Conservation (phyloP, 805 yeast genomes). For the Kodamaea kaohsiungensis region DNA sequence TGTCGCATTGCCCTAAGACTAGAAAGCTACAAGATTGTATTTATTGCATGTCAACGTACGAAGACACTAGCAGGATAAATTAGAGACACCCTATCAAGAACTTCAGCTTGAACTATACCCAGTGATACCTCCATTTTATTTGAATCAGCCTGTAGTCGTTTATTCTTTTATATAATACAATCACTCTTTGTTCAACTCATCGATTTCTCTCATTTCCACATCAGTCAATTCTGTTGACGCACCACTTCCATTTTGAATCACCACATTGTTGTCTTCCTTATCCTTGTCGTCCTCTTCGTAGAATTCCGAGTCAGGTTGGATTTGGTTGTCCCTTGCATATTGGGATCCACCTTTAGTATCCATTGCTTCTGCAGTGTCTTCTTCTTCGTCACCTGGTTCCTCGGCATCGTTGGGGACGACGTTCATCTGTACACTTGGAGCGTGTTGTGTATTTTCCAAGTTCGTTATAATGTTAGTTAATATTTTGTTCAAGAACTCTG, state of each 20-base stretch:
- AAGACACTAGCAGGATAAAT: too few relatives aligned
- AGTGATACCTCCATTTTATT: neutral
- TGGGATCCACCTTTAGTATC: slow-evolving; percentile 93
- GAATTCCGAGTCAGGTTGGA: slow-evolving; percentile 76
- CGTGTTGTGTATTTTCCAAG: slow-evolving; percentile 87
- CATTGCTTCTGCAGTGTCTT: slow-evolving; percentile 73
- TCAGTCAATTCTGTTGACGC: slow-evolving; percentile 27
- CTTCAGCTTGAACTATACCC: too few relatives aligned
- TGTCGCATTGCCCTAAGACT: too few relatives aligned
- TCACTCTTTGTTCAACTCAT: slow-evolving; percentile 30
- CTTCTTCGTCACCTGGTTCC: slow-evolving; percentile 83
- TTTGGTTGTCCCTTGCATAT: slow-evolving; percentile 72
- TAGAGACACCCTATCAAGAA: too few relatives aligned
- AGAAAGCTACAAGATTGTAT: too few relatives aligned
- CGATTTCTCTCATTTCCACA: slow-evolving; percentile 39
- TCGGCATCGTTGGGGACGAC: slow-evolving; percentile 87
- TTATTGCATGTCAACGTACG: too few relatives aligned
- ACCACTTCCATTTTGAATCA: slow-evolving; percentile 2
- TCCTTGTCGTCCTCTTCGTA: slow-evolving; percentile 64
- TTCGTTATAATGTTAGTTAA: slow-evolving; percentile 73
- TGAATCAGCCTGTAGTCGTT: neutral
- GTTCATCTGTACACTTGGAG: slow-evolving; percentile 96
- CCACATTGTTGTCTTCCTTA: slow-evolving; percentile 31
- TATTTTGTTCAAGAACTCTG: slow-evolving; percentile 86
- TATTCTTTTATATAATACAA: neutral